Evolutionary conservation across 169 alveolate species (phyloP), one percentile per base, ranked within the genome.

Genomic region (Plasmodium berghei): DNA sequence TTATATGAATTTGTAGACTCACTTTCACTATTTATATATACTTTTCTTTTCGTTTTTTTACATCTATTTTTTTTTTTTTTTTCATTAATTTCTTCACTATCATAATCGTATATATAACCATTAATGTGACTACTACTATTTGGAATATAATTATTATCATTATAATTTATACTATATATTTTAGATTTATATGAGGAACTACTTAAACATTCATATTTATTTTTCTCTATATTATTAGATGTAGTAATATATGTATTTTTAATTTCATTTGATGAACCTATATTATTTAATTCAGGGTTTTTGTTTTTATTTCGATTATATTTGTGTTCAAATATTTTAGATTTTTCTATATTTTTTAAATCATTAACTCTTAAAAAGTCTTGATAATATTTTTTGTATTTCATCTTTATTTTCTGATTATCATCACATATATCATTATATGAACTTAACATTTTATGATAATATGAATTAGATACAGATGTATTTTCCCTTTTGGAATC

Each of bases 341-440:
- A 45, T 5, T 46, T 64, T 1, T 77, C 69, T 10, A 48, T 56
- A 63, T 77, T 45, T 63, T 34, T 48, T n/a, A 77, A 63, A 48
- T 77, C 66, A 34, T 77, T 64, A 5, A 40, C 26, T 42, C 59
- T 55, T 42, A 77, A 52, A 63, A 77, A 63, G 0, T 48, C 77
- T 14, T 45, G 70, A 48, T 77, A 64, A 77, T 77, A 59, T 46
- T 62, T 77, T 24, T 70, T 48, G 6, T 66, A 63, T 34, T 48
- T 14, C 75, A 63, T 62, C 0, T 61, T 63, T 1, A 63, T 6
- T 28, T 64, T 64, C 3, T 34, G 42, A 28, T 9, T 64, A 49
- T 77, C 61, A 26, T 40, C 61, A 63, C 70, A 48, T 45, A 52
- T 46, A 70, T 34, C 28, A 34, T 46, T 64, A 20, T 64, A 28